A percentile compares a stretch with the other conserved stretches of the same genome.
Conservation (phyloP, 352 stramenopile species). For the Phytophthora quininea region DNA sequence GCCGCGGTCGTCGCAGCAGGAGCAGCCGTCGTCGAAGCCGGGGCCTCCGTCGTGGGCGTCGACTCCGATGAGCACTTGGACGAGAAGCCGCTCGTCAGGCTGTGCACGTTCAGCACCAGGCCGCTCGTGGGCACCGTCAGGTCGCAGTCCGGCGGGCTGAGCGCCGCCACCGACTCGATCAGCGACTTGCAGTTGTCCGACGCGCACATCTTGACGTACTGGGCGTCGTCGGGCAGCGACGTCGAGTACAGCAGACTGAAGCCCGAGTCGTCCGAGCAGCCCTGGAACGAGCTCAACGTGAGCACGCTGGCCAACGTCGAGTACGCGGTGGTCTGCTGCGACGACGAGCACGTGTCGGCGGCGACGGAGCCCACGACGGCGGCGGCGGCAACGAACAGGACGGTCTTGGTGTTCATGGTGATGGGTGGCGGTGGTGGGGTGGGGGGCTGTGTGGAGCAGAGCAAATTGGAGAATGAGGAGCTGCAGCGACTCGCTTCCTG, state of each 20-base stretch:
- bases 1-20: neutral
- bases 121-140: slow-evolving; percentile 22
- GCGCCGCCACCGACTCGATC: slow-evolving; percentile 7
- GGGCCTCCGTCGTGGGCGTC: neutral
- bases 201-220: slow-evolving; percentile 29
- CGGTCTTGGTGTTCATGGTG: slow-evolving; percentile 8
- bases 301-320: slow-evolving; percentile 12
- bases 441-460: neutral
- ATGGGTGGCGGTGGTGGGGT: neutral
- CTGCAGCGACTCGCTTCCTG: neutral
- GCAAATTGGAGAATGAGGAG: slow-evolving; percentile 7
- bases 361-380: slow-evolving; percentile 8
- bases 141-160: slow-evolving; percentile 20
- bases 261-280: slow-evolving; percentile 17
- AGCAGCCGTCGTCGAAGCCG: neutral
- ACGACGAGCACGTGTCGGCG: slow-evolving; percentile 2
- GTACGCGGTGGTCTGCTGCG: slow-evolving; percentile 12
- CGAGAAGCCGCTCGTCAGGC: slow-evolving; percentile 13
- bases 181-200: slow-evolving; percentile 13
- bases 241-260: slow-evolving; percentile 25
- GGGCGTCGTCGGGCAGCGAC: slow-evolving; percentile 15
- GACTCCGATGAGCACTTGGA: slow-evolving; percentile 5
- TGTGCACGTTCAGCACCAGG: slow-evolving; percentile 18
- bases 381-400: slow-evolving; percentile 2
- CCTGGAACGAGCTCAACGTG: slow-evolving; percentile 4